Base-by-base conservation (phyloP, 139 green algal genomes). In the Chlamydomonas urium region DNA sequence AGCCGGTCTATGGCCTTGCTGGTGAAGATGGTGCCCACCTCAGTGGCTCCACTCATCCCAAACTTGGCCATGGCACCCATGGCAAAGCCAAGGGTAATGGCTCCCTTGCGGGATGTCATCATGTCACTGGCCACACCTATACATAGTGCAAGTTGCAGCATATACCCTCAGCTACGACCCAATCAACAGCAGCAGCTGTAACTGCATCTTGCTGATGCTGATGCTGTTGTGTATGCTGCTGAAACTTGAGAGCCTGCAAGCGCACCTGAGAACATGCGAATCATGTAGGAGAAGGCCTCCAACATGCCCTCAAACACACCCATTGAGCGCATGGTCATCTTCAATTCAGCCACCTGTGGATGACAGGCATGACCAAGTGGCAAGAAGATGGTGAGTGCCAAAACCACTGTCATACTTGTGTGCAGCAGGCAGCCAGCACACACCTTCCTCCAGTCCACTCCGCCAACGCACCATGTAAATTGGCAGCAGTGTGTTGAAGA, bases 291-390 rank as follows among this genome's bases (percentile, higher is more conserved):
- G 24, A 89, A 85, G 10, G 83, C 83, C 79, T 89, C 83, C 56
- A 89, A 47, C 34, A 86, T 47, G 10, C 83, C 83, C 74, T 89
- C 83, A 75, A 89, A 89, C 75, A 86, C 81, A 63, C 83, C 83
- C 78, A 89, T 85, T 38, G 66, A 81, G 1, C 63, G 38, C 80
- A 89, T 86, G 2, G 59, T 80, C 79, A 89, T 86, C 62, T 86
- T 86, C 2, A 89, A 73, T 76, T 89, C 83, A 1, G 77, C 79
- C 24, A 84, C n/a, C n/a, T n/a, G n/a, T n/a, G n/a, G n/a, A n/a
- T n/a, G n/a, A n/a, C n/a, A n/a, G n/a, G n/a, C n/a, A n/a, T n/a
- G n/a, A n/a, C n/a, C 69, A n/a, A n/a, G n/a, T n/a, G n/a, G n/a
- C n/a, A n/a, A n/a, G n/a, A n/a, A n/a, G n/a, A n/a, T n/a, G n/a